Conservation (phyloP, 495 filamentous ascomycete genomes). For the Aspergillus sclerotioniger region DNA sequence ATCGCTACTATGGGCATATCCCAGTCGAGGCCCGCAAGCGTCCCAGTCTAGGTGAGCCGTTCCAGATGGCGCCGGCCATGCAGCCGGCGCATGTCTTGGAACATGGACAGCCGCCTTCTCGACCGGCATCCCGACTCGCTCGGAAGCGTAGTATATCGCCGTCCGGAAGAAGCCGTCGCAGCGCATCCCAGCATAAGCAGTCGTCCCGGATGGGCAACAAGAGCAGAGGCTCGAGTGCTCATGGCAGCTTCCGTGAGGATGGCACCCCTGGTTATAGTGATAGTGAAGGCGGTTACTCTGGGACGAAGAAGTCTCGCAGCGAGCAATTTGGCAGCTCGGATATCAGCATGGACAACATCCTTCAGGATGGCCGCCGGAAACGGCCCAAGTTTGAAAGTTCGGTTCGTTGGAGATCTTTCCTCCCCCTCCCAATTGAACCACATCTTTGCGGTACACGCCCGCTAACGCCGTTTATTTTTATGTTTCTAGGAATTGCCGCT, state of each 20-base stretch:
- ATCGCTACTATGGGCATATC: constrained; percentile 38
- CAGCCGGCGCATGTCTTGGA: constrained; percentile 49
- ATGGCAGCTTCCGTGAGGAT: constrained; percentile 64
- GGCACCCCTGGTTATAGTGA: constrained; percentile 71
- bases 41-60: constrained; percentile 54
- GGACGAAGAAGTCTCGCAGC: constrained; percentile 68
- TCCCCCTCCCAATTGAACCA: not conserved
- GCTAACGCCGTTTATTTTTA: constrained; percentile 16
- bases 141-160: constrained; percentile 83
- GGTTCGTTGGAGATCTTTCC: constrained; percentile 58
- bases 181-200: constrained; percentile 73
- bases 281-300: constrained; percentile 69
- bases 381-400: constrained; percentile 96
- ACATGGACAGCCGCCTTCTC: constrained; percentile 57
- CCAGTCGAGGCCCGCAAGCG: constrained; percentile 46
- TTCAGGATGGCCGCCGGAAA: constrained; percentile 93
- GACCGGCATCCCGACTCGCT: constrained; percentile 64
- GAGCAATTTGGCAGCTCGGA: constrained; percentile 90
- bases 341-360: constrained; percentile 96
- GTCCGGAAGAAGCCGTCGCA: constrained; percentile 71
- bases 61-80: constrained; percentile 54
- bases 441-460: constrained; percentile 7
- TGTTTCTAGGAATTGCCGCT: constrained; percentile 79
- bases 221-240: constrained; percentile 65
- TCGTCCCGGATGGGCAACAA: constrained; percentile 63